Conservation (phyloP, 768 basidiomycete genomes). For the Austroboletus eburneus region DNA sequence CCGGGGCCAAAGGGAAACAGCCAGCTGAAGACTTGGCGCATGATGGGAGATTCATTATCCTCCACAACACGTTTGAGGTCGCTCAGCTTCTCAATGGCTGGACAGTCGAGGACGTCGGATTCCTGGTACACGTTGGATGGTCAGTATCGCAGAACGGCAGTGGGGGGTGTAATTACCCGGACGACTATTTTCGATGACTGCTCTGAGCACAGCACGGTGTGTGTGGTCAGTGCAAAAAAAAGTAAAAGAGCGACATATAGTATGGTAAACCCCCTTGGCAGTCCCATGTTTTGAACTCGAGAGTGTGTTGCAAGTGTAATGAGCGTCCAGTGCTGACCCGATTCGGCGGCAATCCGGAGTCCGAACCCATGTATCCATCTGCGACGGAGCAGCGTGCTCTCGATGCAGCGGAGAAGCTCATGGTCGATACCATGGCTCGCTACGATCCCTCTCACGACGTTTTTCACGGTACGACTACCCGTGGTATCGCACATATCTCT, state of each 20-base stretch:
- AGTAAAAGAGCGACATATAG: conserved; percentile 44
- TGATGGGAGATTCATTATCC: conserved; percentile 62
- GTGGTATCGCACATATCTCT: neutral
- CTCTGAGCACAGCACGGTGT: conserved; percentile 17
- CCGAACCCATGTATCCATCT: conserved; percentile 43
- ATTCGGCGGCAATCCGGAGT: conserved; percentile 21
- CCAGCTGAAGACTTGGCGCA: conserved; percentile 75
- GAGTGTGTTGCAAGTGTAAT: conserved; percentile 1
- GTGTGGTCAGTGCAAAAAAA: conserved; percentile 22
- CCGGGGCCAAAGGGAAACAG: conserved; percentile 90
- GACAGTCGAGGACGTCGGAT: conserved; percentile 41
- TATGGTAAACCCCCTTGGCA: conserved; percentile 15
- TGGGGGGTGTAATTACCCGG: conserved; percentile 21
- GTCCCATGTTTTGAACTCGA: conserved; percentile 17
- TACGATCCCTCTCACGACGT: conserved; percentile 82
- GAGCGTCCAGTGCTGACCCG: neutral
- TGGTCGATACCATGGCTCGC: conserved; percentile 67
- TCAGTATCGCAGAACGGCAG: conserved; percentile 3
- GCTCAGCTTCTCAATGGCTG: conserved; percentile 44
- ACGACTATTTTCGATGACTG: conserved; percentile 24
- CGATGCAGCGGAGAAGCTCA: conserved; percentile 59
- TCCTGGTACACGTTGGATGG: conserved; percentile 31
- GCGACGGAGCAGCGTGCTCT: conserved; percentile 49
- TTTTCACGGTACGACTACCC: conserved; percentile 57
- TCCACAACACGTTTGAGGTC: conserved; percentile 59